These are phyloP conservation scores for Russula dissimulans DNA, from an alignment of 768 basidiomycete genomes.

Conservation along the genomic window DNA sequence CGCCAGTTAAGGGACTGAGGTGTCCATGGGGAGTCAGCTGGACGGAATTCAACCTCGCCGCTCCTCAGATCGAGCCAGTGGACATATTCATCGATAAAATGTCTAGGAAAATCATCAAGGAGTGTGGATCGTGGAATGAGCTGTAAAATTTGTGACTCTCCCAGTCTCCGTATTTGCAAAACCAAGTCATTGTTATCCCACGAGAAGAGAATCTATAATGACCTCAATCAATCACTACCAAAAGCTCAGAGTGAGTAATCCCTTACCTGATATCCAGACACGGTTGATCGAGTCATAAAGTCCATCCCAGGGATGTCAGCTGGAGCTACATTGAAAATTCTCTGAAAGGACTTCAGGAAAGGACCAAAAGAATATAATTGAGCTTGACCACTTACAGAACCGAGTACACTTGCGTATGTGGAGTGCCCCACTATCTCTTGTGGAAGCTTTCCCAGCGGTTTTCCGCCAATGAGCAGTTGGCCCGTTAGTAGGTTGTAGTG, in stretches of 20 bases:
- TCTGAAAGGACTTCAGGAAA: not conserved
- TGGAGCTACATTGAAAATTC: slow-evolving; percentile 1
- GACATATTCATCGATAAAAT: slow-evolving; percentile 24
- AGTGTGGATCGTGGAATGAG: slow-evolving; percentile 27
- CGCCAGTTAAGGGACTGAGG: slow-evolving; percentile 25
- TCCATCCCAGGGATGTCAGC: slow-evolving; percentile 3
- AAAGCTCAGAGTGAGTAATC: not conserved
- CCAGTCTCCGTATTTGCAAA: not conserved
- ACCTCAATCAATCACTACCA: not conserved
- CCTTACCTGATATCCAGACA: slow-evolving; percentile 5
- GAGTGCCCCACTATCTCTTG: slow-evolving; percentile 26
- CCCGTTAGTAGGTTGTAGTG: slow-evolving; percentile 36
- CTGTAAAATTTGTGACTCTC: slow-evolving; percentile 14
- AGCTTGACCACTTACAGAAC: slow-evolving; percentile 19
- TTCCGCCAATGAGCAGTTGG: slow-evolving; percentile 35
- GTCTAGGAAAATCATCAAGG: slow-evolving; percentile 27
- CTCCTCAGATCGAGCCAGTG: slow-evolving; percentile 29
- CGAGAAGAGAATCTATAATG: not conserved
- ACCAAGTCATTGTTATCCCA: not conserved
- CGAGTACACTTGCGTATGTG: slow-evolving; percentile 30
- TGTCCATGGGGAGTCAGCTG: slow-evolving; percentile 25
- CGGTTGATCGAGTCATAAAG: not conserved
- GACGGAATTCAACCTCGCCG: slow-evolving; percentile 28
- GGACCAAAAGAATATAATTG: no score
- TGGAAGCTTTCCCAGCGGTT: slow-evolving; percentile 33